Base-by-base conservation (phyloP, 495 filamentous ascomycete species). In the Acidomyces sp. region DNA sequence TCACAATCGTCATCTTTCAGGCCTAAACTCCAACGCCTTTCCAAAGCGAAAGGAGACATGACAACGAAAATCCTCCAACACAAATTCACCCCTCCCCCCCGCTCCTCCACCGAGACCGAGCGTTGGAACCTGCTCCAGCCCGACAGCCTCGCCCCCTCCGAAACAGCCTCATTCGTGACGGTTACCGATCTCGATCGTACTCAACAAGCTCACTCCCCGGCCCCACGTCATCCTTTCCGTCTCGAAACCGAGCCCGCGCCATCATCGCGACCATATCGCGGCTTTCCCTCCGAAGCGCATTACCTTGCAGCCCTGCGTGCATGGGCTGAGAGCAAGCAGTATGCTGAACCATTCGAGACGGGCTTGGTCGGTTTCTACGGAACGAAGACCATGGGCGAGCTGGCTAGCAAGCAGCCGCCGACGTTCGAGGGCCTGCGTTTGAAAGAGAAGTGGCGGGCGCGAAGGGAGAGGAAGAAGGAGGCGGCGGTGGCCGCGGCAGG, bases 221-320 rank as follows among this genome's bases (percentile, higher is more conserved):
- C 38, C 4, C 31, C 35, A n/a, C n/a, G n/a, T n/a, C n/a, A n/a
- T n/a, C n/a, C n/a, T n/a, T 12, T 37, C 33, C 6, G 33, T 11
- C 42, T 11, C 20, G 17, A 31, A 21, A 29, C 43, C 18, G 28
- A 32, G n/a, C 43, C 34, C 1, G 24, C 35, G 21, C 6, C 31
- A 3, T 17, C 15, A 4, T 31, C 43, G 22, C 28, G 37, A 37
- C 44, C 44, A 19, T 46, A 46, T 19, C 21, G 31, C 13, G 42
- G 48, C 38, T 51, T 46, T 34, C 37, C 43, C 4, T 37, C 29
- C 28, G 43, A 51, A 42, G 37, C 24, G 1, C 37, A 36, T 33
- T 51, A 51, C 38, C 43, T 51, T 13, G 43, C 36, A 7, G 48
- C 48, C n/a, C 43, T 51, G 2, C 36, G 39, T 21, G 43, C 37